Base-by-base conservation (phyloP, 345 rosid species). In the Atalantia buxifolia region DNA sequence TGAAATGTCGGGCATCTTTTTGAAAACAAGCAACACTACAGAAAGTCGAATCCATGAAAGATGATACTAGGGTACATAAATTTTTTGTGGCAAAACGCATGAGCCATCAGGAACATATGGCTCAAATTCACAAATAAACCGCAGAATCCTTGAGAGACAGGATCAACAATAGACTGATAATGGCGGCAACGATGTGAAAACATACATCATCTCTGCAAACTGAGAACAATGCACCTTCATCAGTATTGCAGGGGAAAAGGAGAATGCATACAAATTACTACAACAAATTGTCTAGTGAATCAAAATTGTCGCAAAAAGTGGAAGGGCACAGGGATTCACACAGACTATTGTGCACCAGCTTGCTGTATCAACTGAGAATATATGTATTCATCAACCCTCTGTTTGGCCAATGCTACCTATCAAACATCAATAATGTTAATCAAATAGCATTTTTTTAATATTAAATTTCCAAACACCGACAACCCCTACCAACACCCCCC, bases 371-470 rank as follows among this genome's bases (percentile, higher is more conserved):
- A 69, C 80, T 89, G 93, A 66, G 89, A 86, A 79, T 83, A 88
- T 40, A 89, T 86, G 88, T 86, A 88, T 63, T 89, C 94, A 68
- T 89, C 93, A n/a, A 91, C 90, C 77, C 84, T 83, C 85, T 87
- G 92, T 81, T 89, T 91, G 67, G 95, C 93, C 81, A 91, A 76
- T 40, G 93, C 93, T 30, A 91, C 92, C 92, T 89, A 79, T 38
- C 2, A 81, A 38, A 8, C 62, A 75, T 25, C 27, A 27, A 61
- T 75, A 65, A 35, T 24, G 38, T 9, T 27, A 22, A 63, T 45
- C 22, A 53, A 53, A 53, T 53, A 53, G 16, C 16, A 35, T 2
- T 45, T 42, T 42, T 42, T 42, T 13, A 42, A 42, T 42, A 42
- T 12, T 10, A 12, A 42, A 42, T 42, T 45, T 45, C 50, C 16